Evolutionary conservation across 176 grass and related monocot genomes (phyloP).

Genomic region (Puccinellia tenuiflora): DNA sequence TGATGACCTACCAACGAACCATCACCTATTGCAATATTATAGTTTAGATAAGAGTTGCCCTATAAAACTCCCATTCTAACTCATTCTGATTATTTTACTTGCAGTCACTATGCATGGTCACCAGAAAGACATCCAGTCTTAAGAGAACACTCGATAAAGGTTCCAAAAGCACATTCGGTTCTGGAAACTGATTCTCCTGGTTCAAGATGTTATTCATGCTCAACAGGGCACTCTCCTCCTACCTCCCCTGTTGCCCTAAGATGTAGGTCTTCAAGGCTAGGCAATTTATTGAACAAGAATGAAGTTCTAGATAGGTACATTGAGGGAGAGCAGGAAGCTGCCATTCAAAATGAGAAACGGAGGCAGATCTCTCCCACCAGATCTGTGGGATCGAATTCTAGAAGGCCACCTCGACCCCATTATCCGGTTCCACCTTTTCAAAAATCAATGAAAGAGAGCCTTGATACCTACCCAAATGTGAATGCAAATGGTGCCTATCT

Average conservation of each 20-base stretch:
- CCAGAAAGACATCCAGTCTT: conserved; percentile 32
- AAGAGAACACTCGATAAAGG: conserved; percentile 15
- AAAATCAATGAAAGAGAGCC: conserved; percentile 31
- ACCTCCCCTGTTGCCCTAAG: conserved; percentile 41
- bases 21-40: no score
- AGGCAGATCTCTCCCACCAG: conserved; percentile 24
- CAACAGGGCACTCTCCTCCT: conserved; percentile 51
- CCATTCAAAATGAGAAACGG: conserved; percentile 24
- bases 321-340: conserved; percentile 50
- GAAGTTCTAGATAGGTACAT: conserved; percentile 62
- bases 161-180: conserved; percentile 7
- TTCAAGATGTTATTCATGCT: conserved; percentile 51
- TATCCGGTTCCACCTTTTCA: conserved; percentile 32
- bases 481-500: conserved; percentile 15
- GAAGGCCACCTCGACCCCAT: conserved; percentile 55
- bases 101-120: conserved; percentile 32
- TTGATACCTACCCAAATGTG: conserved; percentile 23
- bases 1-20: no score
- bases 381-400: conserved; percentile 38
- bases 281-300: conserved; percentile 41
- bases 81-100: conserved; percentile 23
- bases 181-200: conserved; percentile 41
- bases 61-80: neutral
- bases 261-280: conserved; percentile 40
- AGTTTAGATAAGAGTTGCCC: neutral